A percentile compares a stretch with the other conserved stretches of the same genome.
phyloP scores from a whole-genome alignment of 495 filamentous ascomycete species.

The Darksidea phi region DNA sequence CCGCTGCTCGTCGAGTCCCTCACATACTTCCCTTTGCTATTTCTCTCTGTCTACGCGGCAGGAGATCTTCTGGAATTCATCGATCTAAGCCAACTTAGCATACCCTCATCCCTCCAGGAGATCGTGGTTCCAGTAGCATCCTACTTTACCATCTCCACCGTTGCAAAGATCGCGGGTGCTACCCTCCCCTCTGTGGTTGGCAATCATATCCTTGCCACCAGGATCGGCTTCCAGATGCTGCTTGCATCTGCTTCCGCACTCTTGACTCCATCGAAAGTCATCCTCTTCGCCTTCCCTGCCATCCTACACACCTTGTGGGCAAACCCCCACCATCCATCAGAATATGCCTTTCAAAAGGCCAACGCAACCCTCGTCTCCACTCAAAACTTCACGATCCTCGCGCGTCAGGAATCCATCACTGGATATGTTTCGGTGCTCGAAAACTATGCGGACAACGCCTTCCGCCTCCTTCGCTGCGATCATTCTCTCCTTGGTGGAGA shows the following conservation, averaged over 20 bases:
- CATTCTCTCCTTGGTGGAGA: conserved; percentile 94
- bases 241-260: conserved; percentile 62
- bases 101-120: conserved; percentile 51
- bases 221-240: conserved; percentile 67
- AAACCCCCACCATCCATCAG: conserved; percentile 68
- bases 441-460: conserved; percentile 59
- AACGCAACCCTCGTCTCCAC: conserved; percentile 59
- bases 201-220: conserved; percentile 60
- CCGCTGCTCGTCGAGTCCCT: conserved; percentile 71
- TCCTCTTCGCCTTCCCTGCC: conserved; percentile 64
- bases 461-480: conserved; percentile 85
- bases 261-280: conserved; percentile 65
- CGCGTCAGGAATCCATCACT: conserved; percentile 77
- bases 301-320: conserved; percentile 65
- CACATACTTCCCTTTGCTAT: conserved; percentile 71
- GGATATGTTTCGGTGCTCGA: conserved; percentile 92
- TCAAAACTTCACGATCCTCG: conserved; percentile 64
- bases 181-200: conserved; percentile 60
- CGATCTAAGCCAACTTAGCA: conserved; percentile 56
- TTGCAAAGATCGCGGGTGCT: conserved; percentile 54
- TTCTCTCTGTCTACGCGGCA: conserved; percentile 63
- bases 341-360: conserved; percentile 52
- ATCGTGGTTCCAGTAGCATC: conserved; percentile 60
- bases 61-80: conserved; percentile 61
- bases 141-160: conserved; percentile 60